Percentiles rank a stretch among this genome's conserved stretches.
Evolutionary conservation across 2,329 filamentous ascomycete species (phyloP).

Genomic region (Ophiostoma perfectum): DNA sequence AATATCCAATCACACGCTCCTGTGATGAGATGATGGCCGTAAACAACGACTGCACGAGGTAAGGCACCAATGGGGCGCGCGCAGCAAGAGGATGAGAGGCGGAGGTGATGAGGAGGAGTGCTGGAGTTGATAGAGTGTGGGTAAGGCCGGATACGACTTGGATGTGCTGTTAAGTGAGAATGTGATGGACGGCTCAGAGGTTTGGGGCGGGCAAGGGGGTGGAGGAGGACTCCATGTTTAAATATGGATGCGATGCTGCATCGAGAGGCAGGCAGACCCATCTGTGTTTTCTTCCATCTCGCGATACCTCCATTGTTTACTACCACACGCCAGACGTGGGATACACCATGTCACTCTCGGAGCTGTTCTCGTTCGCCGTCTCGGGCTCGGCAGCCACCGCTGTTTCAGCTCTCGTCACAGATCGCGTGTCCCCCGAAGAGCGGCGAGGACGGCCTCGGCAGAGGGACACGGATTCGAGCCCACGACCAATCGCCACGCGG

Average conservation of each 20-base stretch:
- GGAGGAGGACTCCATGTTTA: not conserved
- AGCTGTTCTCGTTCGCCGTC: slow-evolving; percentile 67
- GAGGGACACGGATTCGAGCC: not conserved
- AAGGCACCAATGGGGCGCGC: not conserved
- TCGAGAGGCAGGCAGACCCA: not conserved
- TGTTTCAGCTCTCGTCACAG: slow-evolving; percentile 70
- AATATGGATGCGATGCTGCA: slow-evolving; percentile 12
- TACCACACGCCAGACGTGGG: too few relatives aligned
- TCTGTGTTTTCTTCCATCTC: not conserved
- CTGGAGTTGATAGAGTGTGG: not conserved
- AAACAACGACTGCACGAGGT: not conserved
- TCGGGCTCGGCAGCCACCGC: slow-evolving; percentile 75
- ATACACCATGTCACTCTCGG: slow-evolving; percentile 48
- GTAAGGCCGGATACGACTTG: not conserved
- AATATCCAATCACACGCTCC: not conserved
- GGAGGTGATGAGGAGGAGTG: not conserved
- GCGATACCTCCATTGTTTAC: not conserved
- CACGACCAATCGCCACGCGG: slow-evolving; percentile 19
- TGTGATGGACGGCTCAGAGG: too few relatives aligned
- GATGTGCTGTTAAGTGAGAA: not conserved
- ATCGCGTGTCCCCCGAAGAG: slow-evolving; percentile 46
- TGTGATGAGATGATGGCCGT: not conserved
- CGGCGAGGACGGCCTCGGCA: not conserved
- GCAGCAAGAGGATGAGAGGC: not conserved
- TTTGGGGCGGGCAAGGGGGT: too few relatives aligned